Percentiles rank a stretch among this genome's conserved stretches.
Evolutionary conservation across 2,329 filamentous ascomycete genomes (phyloP).

Genomic region (Microdochium paspali): DNA sequence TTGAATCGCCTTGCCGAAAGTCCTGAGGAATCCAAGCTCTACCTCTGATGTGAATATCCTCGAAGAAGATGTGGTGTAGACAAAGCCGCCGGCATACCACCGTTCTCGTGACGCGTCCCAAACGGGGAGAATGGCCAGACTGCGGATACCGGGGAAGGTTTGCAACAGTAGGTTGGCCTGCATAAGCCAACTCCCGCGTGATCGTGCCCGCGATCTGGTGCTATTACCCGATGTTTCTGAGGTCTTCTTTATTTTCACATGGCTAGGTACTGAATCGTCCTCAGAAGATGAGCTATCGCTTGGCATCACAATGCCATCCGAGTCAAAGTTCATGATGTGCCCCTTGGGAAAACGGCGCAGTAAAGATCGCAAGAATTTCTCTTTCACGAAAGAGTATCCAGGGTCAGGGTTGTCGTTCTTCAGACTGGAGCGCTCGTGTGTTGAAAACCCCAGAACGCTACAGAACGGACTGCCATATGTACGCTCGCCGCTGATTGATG

Average conservation of each 20-base stretch:
- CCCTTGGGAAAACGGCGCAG: not conserved
- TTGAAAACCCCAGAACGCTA: not conserved
- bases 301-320: not conserved
- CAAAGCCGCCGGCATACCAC: constrained; percentile 39
- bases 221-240: not conserved
- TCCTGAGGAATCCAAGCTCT: constrained; percentile 40
- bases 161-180: not conserved
- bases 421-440: not conserved
- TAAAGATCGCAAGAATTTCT: not conserved
- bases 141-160: constrained; percentile 32
- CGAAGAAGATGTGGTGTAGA: constrained; percentile 33
- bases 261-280: not conserved
- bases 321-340: not conserved
- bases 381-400: not conserved
- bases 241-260: not conserved
- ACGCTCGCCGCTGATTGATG: not conserved
- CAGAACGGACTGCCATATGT: not conserved
- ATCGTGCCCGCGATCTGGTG: not conserved
- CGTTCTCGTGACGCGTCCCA: constrained; percentile 35
- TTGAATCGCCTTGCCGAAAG: constrained; percentile 22
- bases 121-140: constrained; percentile 35
- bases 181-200: not conserved
- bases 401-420: not conserved
- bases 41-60: constrained; percentile 33
- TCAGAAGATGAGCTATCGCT: not conserved